Percentiles rank a stretch among this genome's conserved stretches.
These are phyloP conservation scores for Aspergillus sp. DNA, from an alignment of 2,329 filamentous ascomycete genomes.

Conservation along the genomic window DNA sequence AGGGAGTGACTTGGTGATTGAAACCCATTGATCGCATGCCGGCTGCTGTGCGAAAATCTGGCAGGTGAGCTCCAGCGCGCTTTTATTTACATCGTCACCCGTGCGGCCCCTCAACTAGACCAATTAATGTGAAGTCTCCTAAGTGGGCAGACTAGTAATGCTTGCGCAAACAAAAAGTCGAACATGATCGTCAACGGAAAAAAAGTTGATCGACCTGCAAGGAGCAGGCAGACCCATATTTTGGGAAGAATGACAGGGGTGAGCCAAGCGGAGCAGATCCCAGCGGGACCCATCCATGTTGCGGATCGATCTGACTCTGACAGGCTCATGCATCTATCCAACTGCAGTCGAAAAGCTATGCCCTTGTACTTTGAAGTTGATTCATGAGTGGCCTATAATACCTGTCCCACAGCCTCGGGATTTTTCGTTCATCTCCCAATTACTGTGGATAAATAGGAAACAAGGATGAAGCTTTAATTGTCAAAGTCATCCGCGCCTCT, in stretches of 20 bases:
- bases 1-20: not conserved
- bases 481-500: not conserved
- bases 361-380: not conserved
- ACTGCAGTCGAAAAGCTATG: not conserved
- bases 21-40: not conserved
- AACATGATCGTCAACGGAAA: slow-evolving; percentile 1
- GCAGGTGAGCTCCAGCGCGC: not conserved
- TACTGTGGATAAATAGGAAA: not conserved
- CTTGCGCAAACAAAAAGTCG: not conserved
- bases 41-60: not conserved
- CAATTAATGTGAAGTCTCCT: not conserved
- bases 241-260: not conserved
- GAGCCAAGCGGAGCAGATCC: not conserved
- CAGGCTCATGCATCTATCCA: not conserved
- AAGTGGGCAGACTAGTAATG: not conserved
- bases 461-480: not conserved
- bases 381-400: not conserved
- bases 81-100: not conserved
- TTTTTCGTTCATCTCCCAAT: not conserved
- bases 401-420: not conserved
- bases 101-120: not conserved
- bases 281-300: not conserved
- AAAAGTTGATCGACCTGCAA: not conserved
- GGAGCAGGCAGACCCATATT: not conserved
- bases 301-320: not conserved